These are phyloP conservation scores for Diutina neorugosa DNA, from an alignment of 1,139 yeast species.

Conservation along the genomic window DNA sequence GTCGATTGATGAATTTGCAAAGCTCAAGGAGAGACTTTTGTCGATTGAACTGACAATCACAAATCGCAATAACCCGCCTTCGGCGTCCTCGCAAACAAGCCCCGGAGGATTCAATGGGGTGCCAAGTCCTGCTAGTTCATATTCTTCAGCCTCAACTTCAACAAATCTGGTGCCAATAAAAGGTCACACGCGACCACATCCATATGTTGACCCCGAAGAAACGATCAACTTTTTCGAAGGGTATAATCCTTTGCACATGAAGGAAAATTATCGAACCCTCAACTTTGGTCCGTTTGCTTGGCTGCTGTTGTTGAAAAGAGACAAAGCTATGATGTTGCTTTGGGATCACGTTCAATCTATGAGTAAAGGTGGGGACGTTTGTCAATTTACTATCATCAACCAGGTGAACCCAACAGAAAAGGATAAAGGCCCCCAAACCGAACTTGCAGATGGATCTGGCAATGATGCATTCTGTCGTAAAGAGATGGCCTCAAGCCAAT, in stretches of 20 bases:
- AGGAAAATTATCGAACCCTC: slow-evolving; percentile 22
- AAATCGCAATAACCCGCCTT: not conserved
- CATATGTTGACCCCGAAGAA: slow-evolving; percentile 14
- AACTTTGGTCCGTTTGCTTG: slow-evolving; percentile 41
- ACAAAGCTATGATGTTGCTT: slow-evolving; percentile 27
- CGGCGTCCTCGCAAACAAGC: not conserved
- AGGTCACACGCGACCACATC: not conserved
- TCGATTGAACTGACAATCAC: not conserved
- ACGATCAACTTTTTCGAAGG: slow-evolving; percentile 31
- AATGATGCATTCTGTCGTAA: not conserved
- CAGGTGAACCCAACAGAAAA: not conserved
- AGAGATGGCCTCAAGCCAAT: not conserved
- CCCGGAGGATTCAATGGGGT: not conserved
- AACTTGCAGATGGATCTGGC: not conserved
- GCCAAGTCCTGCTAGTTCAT: not conserved
- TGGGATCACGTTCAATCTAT: slow-evolving; percentile 8
- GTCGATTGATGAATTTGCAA: not conserved
- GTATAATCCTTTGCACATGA: slow-evolving; percentile 26
- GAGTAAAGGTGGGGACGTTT: not conserved
- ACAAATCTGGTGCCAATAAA: not conserved
- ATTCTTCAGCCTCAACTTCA: not conserved
- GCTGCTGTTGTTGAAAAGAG: slow-evolving; percentile 36
- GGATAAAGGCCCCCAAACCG: not conserved
- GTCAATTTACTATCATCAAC: not conserved
- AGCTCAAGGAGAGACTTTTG: not conserved